Evolutionary conservation across 139 green algal species (phyloP).

Genomic region (Marvania coccoides): DNA sequence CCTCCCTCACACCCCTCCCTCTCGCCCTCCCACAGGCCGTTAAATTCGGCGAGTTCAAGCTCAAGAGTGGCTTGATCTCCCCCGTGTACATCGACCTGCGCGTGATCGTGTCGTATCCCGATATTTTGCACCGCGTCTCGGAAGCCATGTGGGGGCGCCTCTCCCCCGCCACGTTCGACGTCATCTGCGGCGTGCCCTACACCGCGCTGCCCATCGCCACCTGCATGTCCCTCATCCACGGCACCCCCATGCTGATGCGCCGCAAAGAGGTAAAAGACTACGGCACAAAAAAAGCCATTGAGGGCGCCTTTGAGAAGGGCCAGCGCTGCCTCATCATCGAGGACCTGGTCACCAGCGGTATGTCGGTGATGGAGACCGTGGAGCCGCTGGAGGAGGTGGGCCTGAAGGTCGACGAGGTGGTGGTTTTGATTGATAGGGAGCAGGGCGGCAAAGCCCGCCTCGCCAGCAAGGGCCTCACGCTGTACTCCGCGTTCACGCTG

Average conservation of each 20-base stretch:
- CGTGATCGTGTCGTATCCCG: constrained; percentile 96
- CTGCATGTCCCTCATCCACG: constrained; percentile 82
- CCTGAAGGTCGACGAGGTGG: constrained; percentile 70
- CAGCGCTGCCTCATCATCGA: constrained; percentile 95
- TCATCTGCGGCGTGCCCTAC: constrained; percentile 98
- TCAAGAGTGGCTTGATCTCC: constrained; percentile 94
- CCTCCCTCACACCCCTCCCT: background rate
- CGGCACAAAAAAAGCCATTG: constrained; percentile 97
- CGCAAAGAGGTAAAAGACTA: constrained; percentile 98
- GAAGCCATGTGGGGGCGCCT: constrained; percentile 83
- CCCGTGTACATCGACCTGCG: constrained; percentile 98
- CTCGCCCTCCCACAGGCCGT: constrained; percentile 64
- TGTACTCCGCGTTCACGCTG: constrained; percentile 70
- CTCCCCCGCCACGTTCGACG: constrained; percentile 69
- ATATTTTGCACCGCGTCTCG: constrained; percentile 80
- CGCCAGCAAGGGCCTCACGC: constrained; percentile 52
- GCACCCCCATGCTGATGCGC: constrained; percentile 88
- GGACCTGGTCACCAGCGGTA: constrained; percentile 94
- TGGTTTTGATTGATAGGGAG: constrained; percentile 98
- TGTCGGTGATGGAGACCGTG: constrained; percentile 94
- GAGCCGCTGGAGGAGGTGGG: constrained; percentile 79
- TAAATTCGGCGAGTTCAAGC: constrained; percentile 98
- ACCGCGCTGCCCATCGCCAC: constrained; percentile 98
- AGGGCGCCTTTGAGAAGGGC: constrained; percentile 82
- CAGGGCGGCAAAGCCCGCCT: constrained; percentile 85